Conservation (phyloP, 1,284 basidiomycete species). For the Hymenochaete sp. region DNA sequence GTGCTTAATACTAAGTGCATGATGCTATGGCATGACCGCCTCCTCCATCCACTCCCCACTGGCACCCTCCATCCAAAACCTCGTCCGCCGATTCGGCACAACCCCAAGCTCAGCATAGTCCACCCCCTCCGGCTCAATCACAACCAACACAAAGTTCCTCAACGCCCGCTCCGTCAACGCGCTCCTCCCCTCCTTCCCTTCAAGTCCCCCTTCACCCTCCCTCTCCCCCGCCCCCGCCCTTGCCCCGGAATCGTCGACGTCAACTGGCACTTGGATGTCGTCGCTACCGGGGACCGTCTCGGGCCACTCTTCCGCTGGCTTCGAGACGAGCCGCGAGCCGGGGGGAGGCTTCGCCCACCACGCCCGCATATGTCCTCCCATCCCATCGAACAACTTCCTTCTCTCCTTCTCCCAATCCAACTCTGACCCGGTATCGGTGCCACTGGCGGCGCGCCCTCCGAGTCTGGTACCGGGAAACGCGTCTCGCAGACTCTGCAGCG, state of each 20-base stretch:
- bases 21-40: slow-evolving; percentile 42
- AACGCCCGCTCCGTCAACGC: slow-evolving; percentile 43
- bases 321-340: slow-evolving; percentile 40
- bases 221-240: slow-evolving; percentile 18
- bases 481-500: background rate
- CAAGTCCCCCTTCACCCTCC: slow-evolving; percentile 19
- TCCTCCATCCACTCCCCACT: slow-evolving; percentile 45
- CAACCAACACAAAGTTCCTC: slow-evolving; percentile 52
- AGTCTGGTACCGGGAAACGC: slow-evolving; percentile 31
- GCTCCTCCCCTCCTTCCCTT: slow-evolving; percentile 36
- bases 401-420: slow-evolving; percentile 60
- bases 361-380: slow-evolving; percentile 53
- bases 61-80: slow-evolving; percentile 35
- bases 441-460: too few relatives aligned
- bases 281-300: slow-evolving; percentile 30
- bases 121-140: slow-evolving; percentile 55
- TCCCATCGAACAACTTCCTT: slow-evolving; percentile 39
- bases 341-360: slow-evolving; percentile 55
- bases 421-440: too few relatives aligned
- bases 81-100: slow-evolving; percentile 46
- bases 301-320: slow-evolving; percentile 53
- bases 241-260: slow-evolving; percentile 29
- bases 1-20: background rate
- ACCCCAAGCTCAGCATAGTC: slow-evolving; percentile 53
- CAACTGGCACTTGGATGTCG: too few relatives aligned